Evolutionary conservation across 495 filamentous ascomycete species (phyloP).

Genomic region (Podospora pseudocomata): DNA sequence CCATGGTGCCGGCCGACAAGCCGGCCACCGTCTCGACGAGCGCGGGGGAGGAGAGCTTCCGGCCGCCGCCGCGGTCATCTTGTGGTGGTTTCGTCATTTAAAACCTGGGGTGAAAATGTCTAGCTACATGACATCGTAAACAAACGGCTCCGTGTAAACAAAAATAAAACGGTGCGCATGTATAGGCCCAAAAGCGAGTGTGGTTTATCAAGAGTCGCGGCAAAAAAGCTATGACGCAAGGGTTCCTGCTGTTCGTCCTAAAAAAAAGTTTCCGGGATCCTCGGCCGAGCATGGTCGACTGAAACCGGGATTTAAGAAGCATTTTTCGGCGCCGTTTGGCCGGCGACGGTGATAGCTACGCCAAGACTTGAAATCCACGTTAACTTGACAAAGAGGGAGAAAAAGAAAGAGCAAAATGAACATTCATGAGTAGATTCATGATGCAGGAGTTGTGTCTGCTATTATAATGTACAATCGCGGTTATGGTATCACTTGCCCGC

Average conservation of each 20-base stretch:
- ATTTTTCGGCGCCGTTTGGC: not conserved
- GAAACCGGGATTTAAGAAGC: slow-evolving; percentile 20
- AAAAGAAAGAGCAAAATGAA: not conserved
- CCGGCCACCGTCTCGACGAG: slow-evolving; percentile 87
- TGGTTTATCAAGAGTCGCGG: slow-evolving; percentile 2
- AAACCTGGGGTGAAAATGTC: slow-evolving; percentile 6
- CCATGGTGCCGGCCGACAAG: slow-evolving; percentile 79
- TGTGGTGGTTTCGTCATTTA: slow-evolving; percentile 40
- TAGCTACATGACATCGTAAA: slow-evolving; percentile 22
- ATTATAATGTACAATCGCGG: slow-evolving; percentile 29
- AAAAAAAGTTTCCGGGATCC: slow-evolving; percentile 6
- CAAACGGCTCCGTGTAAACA: not conserved
- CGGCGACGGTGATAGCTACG: not conserved
- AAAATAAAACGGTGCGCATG: not conserved
- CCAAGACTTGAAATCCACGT: no score
- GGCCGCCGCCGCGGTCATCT: slow-evolving; percentile 13
- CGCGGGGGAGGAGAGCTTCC: slow-evolving; percentile 64
- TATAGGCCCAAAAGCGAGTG: not conserved
- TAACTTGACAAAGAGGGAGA: no score
- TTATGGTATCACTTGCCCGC: slow-evolving; percentile 13
- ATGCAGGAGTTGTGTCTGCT: slow-evolving; percentile 17
- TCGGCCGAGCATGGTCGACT: slow-evolving; percentile 25
- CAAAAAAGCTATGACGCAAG: slow-evolving; percentile 22
- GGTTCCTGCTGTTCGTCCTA: not conserved
- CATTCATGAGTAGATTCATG: not conserved